Evolutionary conservation across 2,329 filamentous ascomycete genomes (phyloP).

Genomic region (Xylaria sp.): DNA sequence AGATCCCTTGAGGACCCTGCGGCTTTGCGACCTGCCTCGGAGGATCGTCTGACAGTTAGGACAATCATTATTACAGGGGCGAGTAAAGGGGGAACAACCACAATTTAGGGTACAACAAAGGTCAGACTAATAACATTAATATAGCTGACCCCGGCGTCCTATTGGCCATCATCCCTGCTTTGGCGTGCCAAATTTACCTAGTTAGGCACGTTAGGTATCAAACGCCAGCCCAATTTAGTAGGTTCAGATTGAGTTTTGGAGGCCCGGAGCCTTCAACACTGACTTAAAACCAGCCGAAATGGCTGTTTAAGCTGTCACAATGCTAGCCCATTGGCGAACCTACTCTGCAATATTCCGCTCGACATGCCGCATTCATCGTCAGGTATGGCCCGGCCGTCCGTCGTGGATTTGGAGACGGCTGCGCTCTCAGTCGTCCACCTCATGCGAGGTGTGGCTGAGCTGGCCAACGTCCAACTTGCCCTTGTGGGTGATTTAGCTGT

Average conservation of each 20-base stretch:
- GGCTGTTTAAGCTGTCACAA: constrained; percentile 13
- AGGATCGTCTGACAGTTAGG: constrained; percentile 39
- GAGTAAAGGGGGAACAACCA: constrained; percentile 30
- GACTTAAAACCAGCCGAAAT: constrained; percentile 34
- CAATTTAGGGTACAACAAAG: constrained; percentile 24
- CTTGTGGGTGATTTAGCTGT: constrained; percentile 39
- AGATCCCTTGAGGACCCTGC: constrained; percentile 24
- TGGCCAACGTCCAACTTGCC: constrained; percentile 36
- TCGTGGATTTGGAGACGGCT: constrained; percentile 37
- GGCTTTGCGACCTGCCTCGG: constrained; percentile 20
- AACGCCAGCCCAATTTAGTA: constrained; percentile 38
- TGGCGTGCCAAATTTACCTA: constrained; percentile 33
- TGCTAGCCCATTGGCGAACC: constrained; percentile 28
- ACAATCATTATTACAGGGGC: constrained; percentile 36
- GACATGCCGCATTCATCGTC: constrained; percentile 33
- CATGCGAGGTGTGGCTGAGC: constrained; percentile 34
- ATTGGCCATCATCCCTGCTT: constrained; percentile 37
- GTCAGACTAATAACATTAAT: constrained; percentile 38
- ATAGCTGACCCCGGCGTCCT: constrained; percentile 24
- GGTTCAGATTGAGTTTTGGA: constrained; percentile 22
- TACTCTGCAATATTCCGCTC: constrained; percentile 16
- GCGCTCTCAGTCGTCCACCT: constrained; percentile 37
- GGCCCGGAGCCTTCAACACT: constrained; percentile 7
- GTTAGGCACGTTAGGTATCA: constrained; percentile 40
- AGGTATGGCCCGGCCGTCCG: constrained; percentile 33